phyloP scores from a whole-genome alignment of 371 early-diverging fungal species.

The Mucor ambiguus region DNA sequence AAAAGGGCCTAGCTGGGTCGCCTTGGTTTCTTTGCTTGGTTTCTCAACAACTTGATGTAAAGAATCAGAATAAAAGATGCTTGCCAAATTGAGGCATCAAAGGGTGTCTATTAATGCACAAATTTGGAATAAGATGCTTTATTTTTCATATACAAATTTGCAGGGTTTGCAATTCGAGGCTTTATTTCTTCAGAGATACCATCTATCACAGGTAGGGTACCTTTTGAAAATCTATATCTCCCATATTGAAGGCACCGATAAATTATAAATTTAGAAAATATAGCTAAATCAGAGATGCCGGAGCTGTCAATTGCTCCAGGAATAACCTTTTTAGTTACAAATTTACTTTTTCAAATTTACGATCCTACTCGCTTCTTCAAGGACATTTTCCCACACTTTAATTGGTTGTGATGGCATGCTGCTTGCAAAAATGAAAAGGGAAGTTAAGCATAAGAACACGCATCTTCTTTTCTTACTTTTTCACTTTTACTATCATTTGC shows the following conservation, averaged over 20 bases:
- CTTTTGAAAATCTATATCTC: not conserved
- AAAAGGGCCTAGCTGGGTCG: not conserved
- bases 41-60: not conserved
- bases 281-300: not conserved
- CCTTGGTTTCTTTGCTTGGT: not conserved
- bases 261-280: not conserved
- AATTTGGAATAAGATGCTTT: not conserved
- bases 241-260: no score
- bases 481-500: not conserved
- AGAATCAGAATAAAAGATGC: not conserved
- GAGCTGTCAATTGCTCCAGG: not conserved
- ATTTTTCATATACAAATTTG: not conserved
- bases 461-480: slow-evolving; percentile 6
- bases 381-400: not conserved
- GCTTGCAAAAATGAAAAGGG: not conserved
- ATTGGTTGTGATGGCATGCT: not conserved
- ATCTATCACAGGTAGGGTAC: not conserved
- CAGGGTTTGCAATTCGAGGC: not conserved
- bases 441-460: not conserved
- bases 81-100: not conserved
- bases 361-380: not conserved
- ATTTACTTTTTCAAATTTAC: not conserved
- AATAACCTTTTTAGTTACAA: slow-evolving; percentile 2
- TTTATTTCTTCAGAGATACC: not conserved
- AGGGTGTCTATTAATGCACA: not conserved